Conservation (phyloP, 225 moss, liverwort and hornwort species). For the Straminergon stramineum region DNA sequence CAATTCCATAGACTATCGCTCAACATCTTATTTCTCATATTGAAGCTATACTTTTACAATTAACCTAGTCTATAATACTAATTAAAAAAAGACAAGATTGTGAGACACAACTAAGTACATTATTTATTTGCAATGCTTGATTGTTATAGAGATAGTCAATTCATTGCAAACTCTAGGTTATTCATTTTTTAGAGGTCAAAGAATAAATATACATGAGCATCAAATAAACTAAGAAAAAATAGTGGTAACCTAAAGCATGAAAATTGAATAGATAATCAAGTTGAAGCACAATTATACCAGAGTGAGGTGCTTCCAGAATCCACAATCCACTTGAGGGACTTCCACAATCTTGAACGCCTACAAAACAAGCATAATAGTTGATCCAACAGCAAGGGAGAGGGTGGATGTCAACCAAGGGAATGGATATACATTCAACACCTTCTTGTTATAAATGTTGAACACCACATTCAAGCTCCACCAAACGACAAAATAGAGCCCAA, state of each 20-base stretch:
- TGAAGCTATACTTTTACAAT: not conserved
- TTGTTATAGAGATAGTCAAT: fast-evolving
- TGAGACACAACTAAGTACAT: no score
- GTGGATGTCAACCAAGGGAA: constrained; percentile 72
- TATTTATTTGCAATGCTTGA: not conserved
- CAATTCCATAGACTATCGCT: fast-evolving
- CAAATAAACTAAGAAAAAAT: not conserved
- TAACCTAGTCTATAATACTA: fast-evolving
- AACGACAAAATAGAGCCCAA: constrained; percentile 33
- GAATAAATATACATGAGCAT: no score
- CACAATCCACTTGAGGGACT: constrained; percentile 53
- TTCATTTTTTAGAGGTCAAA: fast-evolving
- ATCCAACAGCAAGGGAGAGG: constrained; percentile 39
- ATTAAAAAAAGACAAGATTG: no score
- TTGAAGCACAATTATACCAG: constrained; percentile 12
- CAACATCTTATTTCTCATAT: not conserved
- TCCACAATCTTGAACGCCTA: constrained; percentile 51
- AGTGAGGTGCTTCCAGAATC: constrained; percentile 62
- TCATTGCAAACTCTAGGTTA: no score
- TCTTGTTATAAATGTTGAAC: constrained; percentile 80
- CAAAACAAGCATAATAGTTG: constrained; percentile 24
- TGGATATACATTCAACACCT: constrained; percentile 60
- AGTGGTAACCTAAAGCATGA: not conserved
- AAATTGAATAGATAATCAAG: not conserved
- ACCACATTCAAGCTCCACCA: constrained; percentile 71